A percentile compares a stretch with the other conserved stretches of the same genome.
These are phyloP conservation scores for Candida rishiriensis DNA, from an alignment of 805 yeast genomes.

Conservation along the genomic window DNA sequence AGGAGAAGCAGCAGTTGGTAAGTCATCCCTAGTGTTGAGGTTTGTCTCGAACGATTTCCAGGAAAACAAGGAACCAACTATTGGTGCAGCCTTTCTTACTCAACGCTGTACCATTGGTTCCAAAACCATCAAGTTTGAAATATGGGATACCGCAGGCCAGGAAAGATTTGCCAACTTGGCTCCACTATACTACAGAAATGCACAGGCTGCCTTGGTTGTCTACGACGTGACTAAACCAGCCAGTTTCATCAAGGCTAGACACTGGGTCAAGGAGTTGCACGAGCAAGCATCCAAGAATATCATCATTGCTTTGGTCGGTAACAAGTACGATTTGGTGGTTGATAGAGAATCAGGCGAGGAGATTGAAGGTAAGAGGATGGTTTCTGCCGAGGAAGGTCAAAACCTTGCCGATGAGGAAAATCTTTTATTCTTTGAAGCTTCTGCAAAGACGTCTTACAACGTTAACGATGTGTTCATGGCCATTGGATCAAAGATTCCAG, in stretches of 20 bases:
- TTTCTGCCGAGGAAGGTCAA: conserved; percentile 81
- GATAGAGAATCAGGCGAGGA: conserved; percentile 41
- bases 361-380: conserved; percentile 62
- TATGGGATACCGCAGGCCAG: conserved; percentile 98
- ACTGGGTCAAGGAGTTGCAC: conserved; percentile 95
- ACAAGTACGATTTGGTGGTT: conserved; percentile 77
- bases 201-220: conserved; percentile 94
- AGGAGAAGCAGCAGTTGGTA: conserved; percentile 98
- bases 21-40: conserved; percentile 85
- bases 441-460: conserved; percentile 86
- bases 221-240: conserved; percentile 95
- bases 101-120: conserved; percentile 87
- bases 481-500: conserved; percentile 83
- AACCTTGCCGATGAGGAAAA: conserved; percentile 88
- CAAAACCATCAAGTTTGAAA: conserved; percentile 84
- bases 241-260: conserved; percentile 91
- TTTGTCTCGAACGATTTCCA: conserved; percentile 95
- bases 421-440: conserved; percentile 85
- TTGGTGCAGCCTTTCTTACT: conserved; percentile 96
- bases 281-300: conserved; percentile 93
- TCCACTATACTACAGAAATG: conserved; percentile 96
- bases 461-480: conserved; percentile 90
- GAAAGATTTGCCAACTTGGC: conserved; percentile 95
- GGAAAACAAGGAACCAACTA: conserved; percentile 96
- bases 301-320: conserved; percentile 90